Base-by-base conservation (phyloP, 805 yeast genomes). In the Wickerhamiella australiensis region DNA sequence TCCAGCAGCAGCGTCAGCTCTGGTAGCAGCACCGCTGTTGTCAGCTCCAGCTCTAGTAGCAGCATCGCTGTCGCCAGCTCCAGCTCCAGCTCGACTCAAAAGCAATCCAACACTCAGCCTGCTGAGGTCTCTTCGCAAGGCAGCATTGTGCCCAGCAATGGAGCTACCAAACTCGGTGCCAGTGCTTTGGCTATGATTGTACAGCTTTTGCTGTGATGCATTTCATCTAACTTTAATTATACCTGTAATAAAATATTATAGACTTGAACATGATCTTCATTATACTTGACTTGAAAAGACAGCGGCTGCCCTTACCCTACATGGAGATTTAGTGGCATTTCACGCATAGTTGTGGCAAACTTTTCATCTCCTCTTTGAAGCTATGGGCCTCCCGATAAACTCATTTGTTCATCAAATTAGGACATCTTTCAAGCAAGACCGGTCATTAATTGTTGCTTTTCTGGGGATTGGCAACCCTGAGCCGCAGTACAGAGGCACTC, bases 381-480 rank as follows among this genome's bases (percentile, higher is more conserved):
- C 41, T 15, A 51, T 51, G 53, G 51, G 47, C 8, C 41, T 49
- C 9, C 61, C 61, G 0, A 50, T 59, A 5, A 59, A 59, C 49
- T 56, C 56, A 41, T 57, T 48, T 31, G 31, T 56, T 31, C 52
- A 53, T 29, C 37, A 42, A 23, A 42, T 53, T n/a, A n/a, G 53
- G 8, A 48, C 55, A 7, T 37, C 47, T 43, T 25, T 50, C 36
- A 42, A 50, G 5, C 46, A 42, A 5, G 50, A 42, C 33, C 54
- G 55, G 13, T 27, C 51, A 4, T 27, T 44, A 11, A 53, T 53
- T 15, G 45, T 59, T 17, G 36, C 56, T 3, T 46, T 54, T 37
- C 31, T 62, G 7, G 78, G 85, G 0, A 65, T 86, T 2, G 95
- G 95, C 0, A 86, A 86, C 58, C 95, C 95, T 0, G 84, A 79